A percentile compares a stretch with the other conserved stretches of the same genome.
phyloP scores from a whole-genome alignment of 352 stramenopile genomes.

The Phytophthora citrophthora region DNA sequence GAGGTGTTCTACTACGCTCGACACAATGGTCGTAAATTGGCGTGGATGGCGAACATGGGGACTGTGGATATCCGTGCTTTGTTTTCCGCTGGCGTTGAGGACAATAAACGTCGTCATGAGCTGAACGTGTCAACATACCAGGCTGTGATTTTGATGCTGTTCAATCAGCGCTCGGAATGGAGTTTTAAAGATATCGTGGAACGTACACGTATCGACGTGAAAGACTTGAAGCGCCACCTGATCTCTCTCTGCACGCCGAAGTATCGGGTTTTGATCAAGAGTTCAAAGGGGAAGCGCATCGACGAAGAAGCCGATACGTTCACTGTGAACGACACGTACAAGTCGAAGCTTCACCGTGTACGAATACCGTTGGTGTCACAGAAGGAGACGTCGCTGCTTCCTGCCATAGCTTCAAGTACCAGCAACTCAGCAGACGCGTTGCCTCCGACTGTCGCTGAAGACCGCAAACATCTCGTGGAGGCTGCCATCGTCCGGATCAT shows the following conservation, averaged over 20 bases:
- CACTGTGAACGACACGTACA: slow-evolving; percentile 95
- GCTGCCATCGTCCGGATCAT: slow-evolving; percentile 96
- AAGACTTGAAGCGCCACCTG: slow-evolving; percentile 93
- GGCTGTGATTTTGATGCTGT: slow-evolving; percentile 98
- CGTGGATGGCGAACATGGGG: slow-evolving; percentile 95
- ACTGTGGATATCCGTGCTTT: slow-evolving; percentile 91
- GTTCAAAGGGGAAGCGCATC: slow-evolving; percentile 97
- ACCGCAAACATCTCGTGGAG: slow-evolving; percentile 96
- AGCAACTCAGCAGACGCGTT: slow-evolving; percentile 70
- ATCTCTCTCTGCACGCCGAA: slow-evolving; percentile 98
- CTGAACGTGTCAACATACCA: slow-evolving; percentile 98
- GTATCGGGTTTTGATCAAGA: slow-evolving; percentile 97
- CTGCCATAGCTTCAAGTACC: slow-evolving; percentile 37
- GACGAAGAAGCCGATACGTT: slow-evolving; percentile 95
- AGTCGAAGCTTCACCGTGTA: slow-evolving; percentile 92
- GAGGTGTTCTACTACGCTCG: slow-evolving; percentile 94
- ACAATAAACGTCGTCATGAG: slow-evolving; percentile 88
- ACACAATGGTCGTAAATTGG: slow-evolving; percentile 95
- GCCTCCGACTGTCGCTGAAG: slow-evolving; percentile 93
- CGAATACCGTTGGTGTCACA: slow-evolving; percentile 87
- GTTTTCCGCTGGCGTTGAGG: slow-evolving; percentile 77
- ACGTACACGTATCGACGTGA: slow-evolving; percentile 88
- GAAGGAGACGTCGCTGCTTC: slow-evolving; percentile 76
- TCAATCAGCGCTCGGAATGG: slow-evolving; percentile 91
- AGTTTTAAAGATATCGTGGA: slow-evolving; percentile 91